Conservation (phyloP, 2,329 filamentous ascomycete genomes). For the Truncatella angustata region DNA sequence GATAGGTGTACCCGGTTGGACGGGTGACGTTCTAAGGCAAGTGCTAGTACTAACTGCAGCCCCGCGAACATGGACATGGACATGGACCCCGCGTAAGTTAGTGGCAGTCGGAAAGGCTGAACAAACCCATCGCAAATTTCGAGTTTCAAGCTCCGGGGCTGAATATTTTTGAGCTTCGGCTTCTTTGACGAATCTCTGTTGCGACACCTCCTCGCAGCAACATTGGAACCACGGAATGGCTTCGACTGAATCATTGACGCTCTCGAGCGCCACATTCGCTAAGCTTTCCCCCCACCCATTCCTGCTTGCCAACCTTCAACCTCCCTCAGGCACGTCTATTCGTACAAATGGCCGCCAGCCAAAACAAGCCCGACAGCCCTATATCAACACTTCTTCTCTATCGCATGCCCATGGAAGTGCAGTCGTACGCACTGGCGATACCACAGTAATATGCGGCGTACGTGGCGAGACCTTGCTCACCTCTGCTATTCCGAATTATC, state of each 20-base stretch:
- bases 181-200: too few species aligned
- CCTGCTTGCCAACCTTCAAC: conserved; percentile 82
- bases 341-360: conserved; percentile 81
- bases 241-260: conserved; percentile 43
- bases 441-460: conserved; percentile 91
- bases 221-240: conserved; percentile 25
- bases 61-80: too few species aligned
- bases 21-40: too few species aligned
- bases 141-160: too few species aligned
- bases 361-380: conserved; percentile 67
- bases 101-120: too few species aligned
- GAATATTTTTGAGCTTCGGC: too few species aligned
- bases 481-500: conserved; percentile 68
- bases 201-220: not conserved
- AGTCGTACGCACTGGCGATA: conserved; percentile 84
- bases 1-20: too few species aligned
- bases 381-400: conserved; percentile 78
- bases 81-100: too few species aligned
- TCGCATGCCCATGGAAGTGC: conserved; percentile 89
- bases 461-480: conserved; percentile 80
- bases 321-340: conserved; percentile 52
- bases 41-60: too few species aligned
- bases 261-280: conserved; percentile 71
- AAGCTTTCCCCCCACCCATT: conserved; percentile 87
- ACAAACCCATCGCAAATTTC: too few species aligned